Base-by-base conservation (phyloP, 1,284 basidiomycete species). In the Cutaneotrichosporon mucoides region DNA sequence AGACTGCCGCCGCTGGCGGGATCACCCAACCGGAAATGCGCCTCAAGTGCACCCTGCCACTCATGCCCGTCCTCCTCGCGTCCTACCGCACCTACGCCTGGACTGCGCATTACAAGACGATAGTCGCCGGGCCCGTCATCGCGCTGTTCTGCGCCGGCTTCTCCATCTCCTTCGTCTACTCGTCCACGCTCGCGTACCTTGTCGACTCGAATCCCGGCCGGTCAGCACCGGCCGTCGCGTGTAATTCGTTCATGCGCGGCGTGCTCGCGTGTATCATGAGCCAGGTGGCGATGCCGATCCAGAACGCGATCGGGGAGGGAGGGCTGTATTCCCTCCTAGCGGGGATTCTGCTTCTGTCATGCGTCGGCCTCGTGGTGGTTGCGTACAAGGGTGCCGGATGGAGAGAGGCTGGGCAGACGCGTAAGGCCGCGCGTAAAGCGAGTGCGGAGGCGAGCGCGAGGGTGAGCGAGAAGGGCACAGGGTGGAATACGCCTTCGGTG, bases 301-400 rank as follows among this genome's bases (percentile, higher is more conserved):
- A 72, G 76, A 76, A 82, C 55, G 73, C 79, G 0, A 80, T 86
- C 43, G 85, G 85, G 0, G 85, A 87, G 58, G 89, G 88, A 6
- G 88, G 88, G 67, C 78, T 88, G 54, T 91, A 89, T 70, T 86
- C 87, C 0, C 79, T 89, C 2, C 88, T 89, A 81, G 83, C 85
- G 0, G 84, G 83, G 0, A 60, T 90, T 0, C 70, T 90, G 67
- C 63, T 82, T 0, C 54, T 86, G 15, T 67, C 72, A 16, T 72
- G 64, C 15, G 24, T 49, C 1, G 69, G 68, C 1, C 68, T 77
- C 15, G 40, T 57, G 6, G 35, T 48, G 4, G 49, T 57, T 16
- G 11, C 40, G 15, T 52, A 51, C 36, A 45, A 38, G 16, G 55
- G 55, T 9, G 49, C 16, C 10, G 15, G 42, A 24, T 57, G 55